Evolutionary conservation across 2,329 filamentous ascomycete genomes (phyloP).

Genomic region (Lecanicillium sp.): DNA sequence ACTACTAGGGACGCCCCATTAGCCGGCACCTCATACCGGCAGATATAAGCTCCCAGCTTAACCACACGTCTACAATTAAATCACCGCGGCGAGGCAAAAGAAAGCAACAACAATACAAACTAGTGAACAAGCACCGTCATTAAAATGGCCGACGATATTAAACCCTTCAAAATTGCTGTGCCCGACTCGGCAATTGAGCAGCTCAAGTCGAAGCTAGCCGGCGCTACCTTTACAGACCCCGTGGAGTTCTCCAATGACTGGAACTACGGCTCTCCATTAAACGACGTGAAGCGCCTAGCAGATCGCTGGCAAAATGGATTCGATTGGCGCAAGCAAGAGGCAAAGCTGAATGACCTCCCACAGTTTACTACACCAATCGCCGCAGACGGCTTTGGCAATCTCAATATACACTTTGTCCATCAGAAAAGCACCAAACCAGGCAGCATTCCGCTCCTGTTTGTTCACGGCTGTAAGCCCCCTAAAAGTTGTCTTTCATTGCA

Average conservation of each 20-base stretch:
- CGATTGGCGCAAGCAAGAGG: constrained; percentile 49
- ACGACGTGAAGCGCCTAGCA: constrained; percentile 19
- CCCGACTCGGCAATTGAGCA: constrained; percentile 15
- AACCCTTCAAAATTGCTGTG: constrained; percentile 20
- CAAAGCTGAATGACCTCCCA: constrained; percentile 44
- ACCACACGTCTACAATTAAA: no score
- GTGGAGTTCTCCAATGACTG: constrained; percentile 10
- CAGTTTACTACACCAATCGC: constrained; percentile 42
- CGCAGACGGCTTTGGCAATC: constrained; percentile 44
- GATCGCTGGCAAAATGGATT: constrained; percentile 31
- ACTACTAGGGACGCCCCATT: no score
- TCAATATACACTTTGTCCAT: constrained; percentile 55
- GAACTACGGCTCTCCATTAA: constrained; percentile 15
- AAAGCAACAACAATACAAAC: no score
- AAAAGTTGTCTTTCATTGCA: constrained; percentile 2
- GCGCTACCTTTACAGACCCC: constrained; percentile 13
- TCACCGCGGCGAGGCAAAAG: no score
- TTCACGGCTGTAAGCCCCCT: constrained; percentile 16
- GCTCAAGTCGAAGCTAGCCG: constrained; percentile 17
- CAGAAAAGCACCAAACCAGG: constrained; percentile 36
- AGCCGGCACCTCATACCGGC: no score
- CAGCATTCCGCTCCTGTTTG: constrained; percentile 53
- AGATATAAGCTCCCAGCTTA: no score
- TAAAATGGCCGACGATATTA: constrained; percentile 12
- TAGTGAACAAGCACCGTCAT: neutral